Percentiles rank a stretch among this genome's conserved stretches.
Conservation (phyloP, 2,329 filamentous ascomycete species). For the Ceratocystis albifundus region DNA sequence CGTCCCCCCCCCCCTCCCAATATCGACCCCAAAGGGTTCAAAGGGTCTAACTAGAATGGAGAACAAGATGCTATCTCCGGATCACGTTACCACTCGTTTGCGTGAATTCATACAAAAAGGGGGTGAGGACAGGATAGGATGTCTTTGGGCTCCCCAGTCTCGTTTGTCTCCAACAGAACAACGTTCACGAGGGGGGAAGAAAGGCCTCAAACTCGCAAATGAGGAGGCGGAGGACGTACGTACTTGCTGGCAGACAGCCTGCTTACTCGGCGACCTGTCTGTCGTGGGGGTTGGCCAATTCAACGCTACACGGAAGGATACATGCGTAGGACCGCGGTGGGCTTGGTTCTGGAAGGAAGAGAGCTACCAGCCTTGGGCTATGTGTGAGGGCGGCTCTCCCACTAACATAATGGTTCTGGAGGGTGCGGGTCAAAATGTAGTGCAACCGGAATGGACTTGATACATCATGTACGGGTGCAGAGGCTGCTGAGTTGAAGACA, state of each 20-base stretch:
- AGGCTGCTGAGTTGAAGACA: too few relatives aligned
- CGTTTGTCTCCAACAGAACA: neutral
- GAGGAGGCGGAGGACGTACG: neutral
- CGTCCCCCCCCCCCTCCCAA: too few relatives aligned
- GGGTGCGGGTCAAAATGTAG: too few relatives aligned
- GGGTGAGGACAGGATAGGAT: neutral
- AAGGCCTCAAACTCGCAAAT: neutral
- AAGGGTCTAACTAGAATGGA: neutral
- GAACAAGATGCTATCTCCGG: neutral
- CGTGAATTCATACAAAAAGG: neutral
- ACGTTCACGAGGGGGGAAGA: neutral
- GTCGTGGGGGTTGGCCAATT: neutral
- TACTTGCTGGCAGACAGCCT: neutral
- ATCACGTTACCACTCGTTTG: neutral
- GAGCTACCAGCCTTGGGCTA: too few relatives aligned
- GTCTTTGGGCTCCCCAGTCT: neutral
- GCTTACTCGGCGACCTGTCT: neutral
- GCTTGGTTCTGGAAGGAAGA: neutral
- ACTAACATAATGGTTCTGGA: too few relatives aligned
- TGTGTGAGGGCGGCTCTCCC: too few relatives aligned
- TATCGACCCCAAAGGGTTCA: too few relatives aligned
- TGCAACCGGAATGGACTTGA: too few relatives aligned
- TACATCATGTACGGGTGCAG: too few relatives aligned
- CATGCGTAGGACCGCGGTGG: neutral
- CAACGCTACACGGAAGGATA: neutral